A percentile compares a stretch with the other conserved stretches of the same genome.
Evolutionary conservation across 2,329 filamentous ascomycete genomes (phyloP).

Genomic region (Ceratocystis huliohia): DNA sequence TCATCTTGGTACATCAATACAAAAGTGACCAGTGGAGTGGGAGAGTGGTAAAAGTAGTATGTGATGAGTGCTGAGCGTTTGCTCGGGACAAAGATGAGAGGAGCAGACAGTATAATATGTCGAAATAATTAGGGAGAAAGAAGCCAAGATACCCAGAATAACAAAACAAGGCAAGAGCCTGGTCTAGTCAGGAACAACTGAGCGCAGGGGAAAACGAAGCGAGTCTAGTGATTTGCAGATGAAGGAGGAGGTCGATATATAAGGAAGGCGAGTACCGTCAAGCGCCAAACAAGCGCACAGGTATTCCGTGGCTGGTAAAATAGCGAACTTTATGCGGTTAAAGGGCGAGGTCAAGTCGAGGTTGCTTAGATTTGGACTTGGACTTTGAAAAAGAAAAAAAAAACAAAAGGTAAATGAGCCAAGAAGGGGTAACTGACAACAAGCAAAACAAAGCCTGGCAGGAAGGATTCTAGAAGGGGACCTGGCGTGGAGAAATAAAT

Average conservation of each 20-base stretch:
- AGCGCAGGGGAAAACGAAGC: not conserved
- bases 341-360: not conserved
- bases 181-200: conserved; percentile 4
- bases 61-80: not conserved
- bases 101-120: not conserved
- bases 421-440: not conserved
- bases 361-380: not conserved
- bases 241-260: not conserved
- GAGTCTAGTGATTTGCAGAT: not conserved
- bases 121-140: not conserved
- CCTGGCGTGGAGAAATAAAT: not conserved
- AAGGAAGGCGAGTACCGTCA: conserved; percentile 2
- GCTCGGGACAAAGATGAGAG: not conserved
- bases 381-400: not conserved
- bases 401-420: not conserved
- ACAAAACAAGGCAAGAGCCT: not conserved
- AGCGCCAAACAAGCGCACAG: conserved; percentile 7
- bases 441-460: not conserved
- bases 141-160: not conserved
- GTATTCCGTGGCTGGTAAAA: not conserved
- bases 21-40: not conserved
- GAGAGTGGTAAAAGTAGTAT: not conserved
- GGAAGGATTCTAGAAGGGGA: not conserved
- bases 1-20: not conserved
- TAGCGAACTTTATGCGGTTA: not conserved